phyloP scores from a whole-genome alignment of 208 protist genomes.

The Leishmania gerbilli region DNA sequence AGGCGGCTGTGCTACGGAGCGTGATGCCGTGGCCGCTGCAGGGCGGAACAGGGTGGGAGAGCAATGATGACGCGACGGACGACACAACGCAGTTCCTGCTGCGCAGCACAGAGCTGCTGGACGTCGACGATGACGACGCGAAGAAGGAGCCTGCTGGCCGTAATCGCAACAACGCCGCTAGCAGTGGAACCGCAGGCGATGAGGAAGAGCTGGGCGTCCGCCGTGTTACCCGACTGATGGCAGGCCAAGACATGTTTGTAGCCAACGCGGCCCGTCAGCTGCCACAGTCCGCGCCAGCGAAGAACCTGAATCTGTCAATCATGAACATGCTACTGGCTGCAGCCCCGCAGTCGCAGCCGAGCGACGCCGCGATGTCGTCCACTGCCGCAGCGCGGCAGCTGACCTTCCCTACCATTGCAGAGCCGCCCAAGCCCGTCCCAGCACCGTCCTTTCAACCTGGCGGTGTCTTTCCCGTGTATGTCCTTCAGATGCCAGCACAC shows the following conservation, averaged over 20 bases:
- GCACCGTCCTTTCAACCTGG: not conserved
- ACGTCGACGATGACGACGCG: constrained; percentile 6
- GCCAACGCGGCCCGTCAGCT: not conserved
- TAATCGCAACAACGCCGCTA: not conserved
- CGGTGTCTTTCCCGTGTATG: constrained; percentile 2
- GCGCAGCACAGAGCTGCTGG: constrained; percentile 17
- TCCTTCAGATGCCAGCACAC: not conserved
- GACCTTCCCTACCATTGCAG: not conserved
- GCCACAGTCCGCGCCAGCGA: not conserved
- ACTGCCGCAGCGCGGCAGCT: not conserved
- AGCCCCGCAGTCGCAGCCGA: constrained; percentile 1
- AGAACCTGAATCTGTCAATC: constrained; percentile 2
- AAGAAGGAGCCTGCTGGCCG: not conserved
- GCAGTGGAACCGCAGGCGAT: not conserved
- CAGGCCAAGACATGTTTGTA: not conserved
- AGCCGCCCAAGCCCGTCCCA: not conserved
- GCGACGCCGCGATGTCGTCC: not conserved
- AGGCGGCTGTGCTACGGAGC: constrained; percentile 2
- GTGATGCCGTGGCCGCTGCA: constrained; percentile 27
- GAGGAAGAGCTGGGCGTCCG: not conserved
- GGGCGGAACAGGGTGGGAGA: not conserved
- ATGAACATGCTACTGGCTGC: constrained; percentile 9
- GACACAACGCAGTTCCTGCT: constrained; percentile 19
- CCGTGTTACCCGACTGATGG: not conserved
- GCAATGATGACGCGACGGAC: constrained; percentile 1